phyloP scores from a whole-genome alignment of 129 eudicot genomes.

The Heracleum sosnowskyi region DNA sequence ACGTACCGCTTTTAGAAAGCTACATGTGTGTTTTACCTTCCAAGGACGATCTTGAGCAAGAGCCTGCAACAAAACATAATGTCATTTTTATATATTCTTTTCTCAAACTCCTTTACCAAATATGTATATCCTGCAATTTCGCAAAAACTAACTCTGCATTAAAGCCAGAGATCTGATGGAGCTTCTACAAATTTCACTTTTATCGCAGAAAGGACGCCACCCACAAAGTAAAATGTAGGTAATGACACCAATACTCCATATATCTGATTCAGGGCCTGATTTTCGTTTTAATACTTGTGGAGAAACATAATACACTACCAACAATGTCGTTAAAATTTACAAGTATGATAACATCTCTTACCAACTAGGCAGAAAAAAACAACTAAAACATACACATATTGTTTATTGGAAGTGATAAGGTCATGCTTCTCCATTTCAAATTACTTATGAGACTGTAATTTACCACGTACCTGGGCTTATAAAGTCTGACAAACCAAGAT shows the following conservation, averaged over 20 bases:
- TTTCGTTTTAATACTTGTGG: conserved; percentile 91
- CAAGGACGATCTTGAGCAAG: conserved; percentile 98
- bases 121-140: not conserved
- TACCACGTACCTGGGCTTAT: conserved; percentile 71
- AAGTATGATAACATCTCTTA: not conserved
- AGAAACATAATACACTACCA: conserved; percentile 97
- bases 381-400: not conserved
- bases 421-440: not conserved
- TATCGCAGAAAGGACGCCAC: conserved; percentile 97
- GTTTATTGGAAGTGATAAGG: not conserved
- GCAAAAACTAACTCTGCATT: not conserved
- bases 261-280: conserved; percentile 98
- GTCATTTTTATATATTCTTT: not conserved
- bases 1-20: conserved; percentile 85
- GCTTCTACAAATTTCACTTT: conserved; percentile 37
- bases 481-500: conserved; percentile 93
- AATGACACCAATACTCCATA: conserved; percentile 98
- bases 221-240: conserved; percentile 94
- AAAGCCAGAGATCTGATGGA: not conserved
- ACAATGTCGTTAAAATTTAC: conserved; percentile 63
- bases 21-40: conserved; percentile 91
- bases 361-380: not conserved
- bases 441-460: not conserved
- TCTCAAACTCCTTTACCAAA: not conserved
- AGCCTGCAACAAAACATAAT: conserved; percentile 42